Evolutionary conservation across 2,329 filamentous ascomycete species (phyloP), one percentile per base, ranked within the genome.

Genomic region (Waltergamsia citrina): DNA sequence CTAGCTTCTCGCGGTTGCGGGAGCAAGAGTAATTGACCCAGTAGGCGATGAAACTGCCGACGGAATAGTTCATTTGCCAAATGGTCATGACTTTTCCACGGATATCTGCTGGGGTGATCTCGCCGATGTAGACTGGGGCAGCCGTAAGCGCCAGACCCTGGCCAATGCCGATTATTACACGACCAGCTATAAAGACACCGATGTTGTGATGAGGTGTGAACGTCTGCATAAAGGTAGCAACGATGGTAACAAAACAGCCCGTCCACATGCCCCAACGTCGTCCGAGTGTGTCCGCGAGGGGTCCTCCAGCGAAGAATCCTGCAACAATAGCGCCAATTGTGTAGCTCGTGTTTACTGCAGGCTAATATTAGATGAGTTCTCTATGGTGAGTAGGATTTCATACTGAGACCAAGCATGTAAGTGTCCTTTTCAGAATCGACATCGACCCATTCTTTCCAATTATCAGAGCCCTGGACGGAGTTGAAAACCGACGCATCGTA

Each of bases 401-500:
- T 41, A 41, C 41, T 56, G 34, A 68, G 45, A 16, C 64, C 64
- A 30, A 68, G 57, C 10, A 65, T 49, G 40, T 68, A 61, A 19
- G 57, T 54, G 39, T 67, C 61, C n/a, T 38, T 45, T 38, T 62
- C 54, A 7, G 48, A 35, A 38, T 66, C 50, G 32, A 68, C 49
- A 44, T 78, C 62, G 54, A 82, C 81, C 59, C 69, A 84, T 14
- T 59, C 60, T 10, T 75, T 58, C 79, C 80, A 85, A 51, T 83
- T 70, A 11, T 72, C 53, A 2, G 76, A 81, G 21, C 73, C 75
- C 53, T 82, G 79, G 6, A 82, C 71, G 5, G 78, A 77, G 52
- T 85, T 85, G 64, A 78, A 85, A 30, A 82, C 78, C 24, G 77
- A 81, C 2, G 79, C 78, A 65, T 84, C 80, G 51, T 84, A 84